phyloP scores from a whole-genome alignment of 331 rosid species.

The Malus hybrid region DNA sequence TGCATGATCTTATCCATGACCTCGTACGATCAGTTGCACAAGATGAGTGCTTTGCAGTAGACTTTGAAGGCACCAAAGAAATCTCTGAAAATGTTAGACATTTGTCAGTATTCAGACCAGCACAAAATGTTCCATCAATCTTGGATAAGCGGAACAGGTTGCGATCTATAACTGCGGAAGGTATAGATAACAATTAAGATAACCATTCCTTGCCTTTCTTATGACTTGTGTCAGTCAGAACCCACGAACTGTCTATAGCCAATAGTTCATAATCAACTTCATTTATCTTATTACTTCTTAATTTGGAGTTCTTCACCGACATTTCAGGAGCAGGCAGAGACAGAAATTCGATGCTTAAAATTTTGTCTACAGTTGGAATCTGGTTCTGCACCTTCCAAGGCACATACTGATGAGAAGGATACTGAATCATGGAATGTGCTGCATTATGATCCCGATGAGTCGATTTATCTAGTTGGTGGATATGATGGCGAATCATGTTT shows the following conservation, averaged over 20 bases:
- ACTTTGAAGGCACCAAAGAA: no score
- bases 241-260: not conserved
- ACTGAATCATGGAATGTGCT: slow-evolving; percentile 18
- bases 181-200: not conserved
- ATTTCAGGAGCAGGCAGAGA: slow-evolving; percentile 33
- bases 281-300: not conserved
- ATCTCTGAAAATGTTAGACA: no score
- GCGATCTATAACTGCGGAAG: no score
- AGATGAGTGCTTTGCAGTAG: no score
- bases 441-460: slow-evolving; percentile 42
- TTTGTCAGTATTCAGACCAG: fast-evolving
- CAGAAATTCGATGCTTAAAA: slow-evolving; percentile 39
- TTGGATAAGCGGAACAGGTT: no score
- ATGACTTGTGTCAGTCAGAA: not conserved
- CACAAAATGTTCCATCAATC: no score
- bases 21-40: no score
- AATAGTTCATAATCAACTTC: not conserved
- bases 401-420: slow-evolving; percentile 17
- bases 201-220: not conserved
- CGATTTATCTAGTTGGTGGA: slow-evolving; percentile 70
- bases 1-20: no score
- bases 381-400: slow-evolving; percentile 14
- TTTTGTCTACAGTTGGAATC: not conserved
- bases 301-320: slow-evolving; percentile 6
- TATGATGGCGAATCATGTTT: slow-evolving; percentile 48